Evolutionary conservation across 495 filamentous ascomycete species (phyloP), one percentile per base, ranked within the genome.

Genomic region (Penicillium atrosanguineum): DNA sequence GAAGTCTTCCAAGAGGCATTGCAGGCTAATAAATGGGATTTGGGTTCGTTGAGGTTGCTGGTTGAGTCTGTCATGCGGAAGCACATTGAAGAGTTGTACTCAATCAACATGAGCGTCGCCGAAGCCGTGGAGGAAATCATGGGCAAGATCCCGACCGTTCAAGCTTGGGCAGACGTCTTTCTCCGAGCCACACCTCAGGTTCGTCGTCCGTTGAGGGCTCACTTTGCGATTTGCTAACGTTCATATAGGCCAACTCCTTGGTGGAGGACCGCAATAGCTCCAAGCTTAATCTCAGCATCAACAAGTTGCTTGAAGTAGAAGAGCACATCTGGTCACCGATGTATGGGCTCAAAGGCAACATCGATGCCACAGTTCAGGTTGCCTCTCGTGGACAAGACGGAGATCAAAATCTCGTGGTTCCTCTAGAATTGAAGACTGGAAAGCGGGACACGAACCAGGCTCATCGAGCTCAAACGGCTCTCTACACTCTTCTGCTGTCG

Each of bases 351-450:
- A 97, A 98, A 72, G 94, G 94, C 28, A 97, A 96, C 65, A 90
- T 98, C 50, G 94, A 98, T 73, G 94, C 94, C n/a, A 97, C 94
- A 5, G 87, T 98, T 12, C 89, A 97, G 71, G 84, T 93, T n/a
- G 82, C 81, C 6, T 87, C 95, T 74, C 69, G 83, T 39, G 90
- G 96, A 26, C 73, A 81, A 52, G 61, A 74, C 21, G 67, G 70
- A 44, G 59, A 83, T 29, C 86, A 82, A 58, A 89, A 79, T 5
- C 77, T 98, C 48, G 87, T 91, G 3, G 89, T 96, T 15, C 94
- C 94, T 4, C 87, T 97, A 54, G 94, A 98, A 64, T 75, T 98
- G 60, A 98, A 98, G 72, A 97, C 92, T 0, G 94, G 94, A 16
- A 90, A 86, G 59, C 87, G 87, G 48, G 82, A 86, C 52, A 87